Conservation (phyloP, 2,329 filamentous ascomycete genomes). For the Bipolaris bicolor region DNA sequence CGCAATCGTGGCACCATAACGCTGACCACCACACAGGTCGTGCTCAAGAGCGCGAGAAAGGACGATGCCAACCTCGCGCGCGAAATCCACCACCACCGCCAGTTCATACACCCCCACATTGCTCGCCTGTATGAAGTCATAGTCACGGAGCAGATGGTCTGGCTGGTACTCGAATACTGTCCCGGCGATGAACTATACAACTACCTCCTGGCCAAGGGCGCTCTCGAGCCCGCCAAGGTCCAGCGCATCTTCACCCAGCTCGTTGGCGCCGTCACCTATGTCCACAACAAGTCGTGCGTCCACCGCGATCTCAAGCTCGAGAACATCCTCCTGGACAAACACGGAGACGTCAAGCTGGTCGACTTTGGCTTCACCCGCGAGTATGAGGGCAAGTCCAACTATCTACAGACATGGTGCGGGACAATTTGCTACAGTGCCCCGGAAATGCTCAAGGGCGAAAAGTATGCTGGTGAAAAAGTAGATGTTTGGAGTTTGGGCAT, state of each 20-base stretch:
- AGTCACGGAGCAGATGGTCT: slow-evolving; percentile 91
- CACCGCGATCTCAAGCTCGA: slow-evolving; percentile 97
- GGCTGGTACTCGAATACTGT: slow-evolving; percentile 97
- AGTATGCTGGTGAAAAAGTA: slow-evolving; percentile 96
- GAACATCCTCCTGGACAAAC: slow-evolving; percentile 93
- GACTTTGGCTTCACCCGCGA: slow-evolving; percentile 98
- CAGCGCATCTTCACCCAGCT: slow-evolving; percentile 96
- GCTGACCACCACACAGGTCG: slow-evolving; percentile 68
- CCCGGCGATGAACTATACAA: slow-evolving; percentile 97
- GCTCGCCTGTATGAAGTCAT: slow-evolving; percentile 97
- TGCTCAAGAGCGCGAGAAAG: slow-evolving; percentile 97
- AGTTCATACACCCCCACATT: slow-evolving; percentile 97
- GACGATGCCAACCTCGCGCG: slow-evolving; percentile 93
- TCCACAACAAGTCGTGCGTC: slow-evolving; percentile 93
- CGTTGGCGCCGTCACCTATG: slow-evolving; percentile 92
- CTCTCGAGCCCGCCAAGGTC: slow-evolving; percentile 82
- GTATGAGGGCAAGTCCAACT: slow-evolving; percentile 93
- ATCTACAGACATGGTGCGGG: slow-evolving; percentile 96
- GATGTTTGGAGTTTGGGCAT: slow-evolving; percentile 93
- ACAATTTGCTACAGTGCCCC: slow-evolving; percentile 98
- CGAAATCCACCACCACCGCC: slow-evolving; percentile 97
- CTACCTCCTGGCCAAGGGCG: slow-evolving; percentile 86
- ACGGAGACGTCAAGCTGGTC: slow-evolving; percentile 96
- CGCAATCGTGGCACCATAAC: not conserved
- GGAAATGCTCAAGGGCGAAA: slow-evolving; percentile 98